phyloP scores from a whole-genome alignment of 345 rosid genomes.

The Cochlearia excelsa region DNA sequence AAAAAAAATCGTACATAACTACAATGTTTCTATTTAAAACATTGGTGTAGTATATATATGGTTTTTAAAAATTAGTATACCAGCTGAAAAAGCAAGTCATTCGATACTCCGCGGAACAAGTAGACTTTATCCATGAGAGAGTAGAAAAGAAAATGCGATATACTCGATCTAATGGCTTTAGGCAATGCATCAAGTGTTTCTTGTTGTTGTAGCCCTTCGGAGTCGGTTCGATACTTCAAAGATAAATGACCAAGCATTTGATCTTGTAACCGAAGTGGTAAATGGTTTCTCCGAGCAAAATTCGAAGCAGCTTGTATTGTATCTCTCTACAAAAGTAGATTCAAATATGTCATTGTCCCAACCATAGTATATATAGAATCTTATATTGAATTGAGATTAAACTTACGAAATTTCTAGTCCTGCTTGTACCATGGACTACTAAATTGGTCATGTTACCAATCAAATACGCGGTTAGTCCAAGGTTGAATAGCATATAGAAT shows the following conservation, averaged over 20 bases:
- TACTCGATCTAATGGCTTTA: constrained; percentile 71
- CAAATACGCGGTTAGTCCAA: constrained; percentile 85
- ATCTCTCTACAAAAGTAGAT: constrained; percentile 48
- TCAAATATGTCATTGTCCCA: not conserved
- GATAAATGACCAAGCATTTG: constrained; percentile 80
- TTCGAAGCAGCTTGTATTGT: constrained; percentile 73
- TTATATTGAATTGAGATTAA: not conserved
- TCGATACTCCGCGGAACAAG: constrained; percentile 65
- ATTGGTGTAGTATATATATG: too few relatives aligned
- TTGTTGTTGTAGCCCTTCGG: constrained; percentile 75
- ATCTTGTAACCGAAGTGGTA: constrained; percentile 61
- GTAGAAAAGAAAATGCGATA: constrained; percentile 71
- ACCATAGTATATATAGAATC: not conserved
- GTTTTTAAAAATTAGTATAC: constrained; percentile 31
- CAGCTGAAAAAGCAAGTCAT: constrained; percentile 75
- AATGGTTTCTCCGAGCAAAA: constrained; percentile 59
- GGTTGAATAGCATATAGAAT: constrained; percentile 88
- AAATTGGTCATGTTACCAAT: constrained; percentile 98
- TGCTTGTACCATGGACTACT: constrained; percentile 93
- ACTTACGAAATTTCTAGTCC: constrained; percentile 88
- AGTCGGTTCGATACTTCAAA: constrained; percentile 67
- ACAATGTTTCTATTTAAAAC: too few relatives aligned
- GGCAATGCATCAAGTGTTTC: constrained; percentile 75
- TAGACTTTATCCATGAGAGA: constrained; percentile 59
- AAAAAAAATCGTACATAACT: not conserved